These are phyloP conservation scores for Solanum infundibuliforme DNA, from an alignment of 257 asterid genomes.

Conservation along the genomic window DNA sequence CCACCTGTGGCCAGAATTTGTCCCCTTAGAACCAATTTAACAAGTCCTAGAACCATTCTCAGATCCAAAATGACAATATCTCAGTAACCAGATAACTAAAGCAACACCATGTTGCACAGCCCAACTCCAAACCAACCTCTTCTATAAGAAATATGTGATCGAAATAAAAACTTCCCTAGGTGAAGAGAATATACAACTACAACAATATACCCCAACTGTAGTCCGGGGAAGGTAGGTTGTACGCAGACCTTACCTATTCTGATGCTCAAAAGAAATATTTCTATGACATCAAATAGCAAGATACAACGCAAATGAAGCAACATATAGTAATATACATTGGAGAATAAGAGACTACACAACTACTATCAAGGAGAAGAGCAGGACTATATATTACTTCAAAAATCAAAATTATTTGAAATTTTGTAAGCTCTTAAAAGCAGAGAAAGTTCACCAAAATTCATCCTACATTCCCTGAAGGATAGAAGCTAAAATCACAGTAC, in stretches of 20 bases:
- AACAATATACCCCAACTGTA: not conserved
- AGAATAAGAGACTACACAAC: not conserved
- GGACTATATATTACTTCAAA: not conserved
- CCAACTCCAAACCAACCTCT: not conserved
- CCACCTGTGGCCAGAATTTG: not conserved
- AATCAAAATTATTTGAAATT: not conserved
- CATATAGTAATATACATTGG: not conserved
- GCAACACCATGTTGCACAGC: not conserved
- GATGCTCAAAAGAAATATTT: not conserved
- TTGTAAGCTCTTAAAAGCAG: not conserved
- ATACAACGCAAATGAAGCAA: not conserved
- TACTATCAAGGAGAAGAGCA: not conserved
- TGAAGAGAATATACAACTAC: not conserved
- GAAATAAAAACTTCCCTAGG: not conserved
- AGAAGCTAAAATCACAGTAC: constrained; percentile 15
- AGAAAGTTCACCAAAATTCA: not conserved
- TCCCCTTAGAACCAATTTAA: not conserved
- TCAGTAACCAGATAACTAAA: not conserved
- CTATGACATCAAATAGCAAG: not conserved
- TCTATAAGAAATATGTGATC: not conserved
- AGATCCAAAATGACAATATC: not conserved
- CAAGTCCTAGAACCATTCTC: not conserved
- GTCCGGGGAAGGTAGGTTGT: not conserved
- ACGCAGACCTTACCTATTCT: not conserved
- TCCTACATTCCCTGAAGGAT: not conserved